These are phyloP conservation scores for Coemansia sp. DNA, from an alignment of 192 early-diverging fungal species.

Conservation along the genomic window DNA sequence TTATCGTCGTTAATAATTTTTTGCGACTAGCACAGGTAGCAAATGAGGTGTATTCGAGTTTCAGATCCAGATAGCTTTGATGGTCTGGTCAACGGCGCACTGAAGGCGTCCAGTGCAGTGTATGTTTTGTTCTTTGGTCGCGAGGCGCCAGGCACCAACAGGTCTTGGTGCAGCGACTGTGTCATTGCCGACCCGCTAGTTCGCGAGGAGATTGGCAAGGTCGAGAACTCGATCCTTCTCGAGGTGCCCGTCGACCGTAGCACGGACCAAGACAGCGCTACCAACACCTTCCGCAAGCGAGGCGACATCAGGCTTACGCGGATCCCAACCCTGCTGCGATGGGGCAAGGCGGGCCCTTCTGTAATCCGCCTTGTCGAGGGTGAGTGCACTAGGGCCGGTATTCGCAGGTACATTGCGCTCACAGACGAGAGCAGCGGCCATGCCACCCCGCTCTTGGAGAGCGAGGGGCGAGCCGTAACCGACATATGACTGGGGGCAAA, in stretches of 20 bases:
- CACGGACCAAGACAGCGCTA: conserved; percentile 18
- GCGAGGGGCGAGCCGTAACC: background rate
- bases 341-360: conserved; percentile 24
- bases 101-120: conserved; percentile 12
- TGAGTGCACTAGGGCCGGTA: conserved; percentile 26
- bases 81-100: background rate
- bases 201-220: conserved; percentile 24
- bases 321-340: conserved; percentile 45
- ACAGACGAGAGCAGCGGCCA: conserved; percentile 2
- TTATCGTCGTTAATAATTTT: no score
- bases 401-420: conserved; percentile 21
- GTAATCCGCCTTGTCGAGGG: conserved; percentile 31
- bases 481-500: background rate
- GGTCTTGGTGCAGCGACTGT: conserved; percentile 49
- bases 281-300: conserved; percentile 30
- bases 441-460: conserved; percentile 1
- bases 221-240: conserved; percentile 27
- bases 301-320: conserved; percentile 23
- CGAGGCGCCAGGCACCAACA: conserved; percentile 20
- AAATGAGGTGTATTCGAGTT: conserved; percentile 39
- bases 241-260: conserved; percentile 48
- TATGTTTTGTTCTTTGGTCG: conserved; percentile 54
- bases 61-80: conserved; percentile 31
- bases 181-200: conserved; percentile 50
- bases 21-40: background rate